These are phyloP conservation scores for Trichoderma reesei DNA, from an alignment of 495 filamentous ascomycete species.

Conservation along the genomic window DNA sequence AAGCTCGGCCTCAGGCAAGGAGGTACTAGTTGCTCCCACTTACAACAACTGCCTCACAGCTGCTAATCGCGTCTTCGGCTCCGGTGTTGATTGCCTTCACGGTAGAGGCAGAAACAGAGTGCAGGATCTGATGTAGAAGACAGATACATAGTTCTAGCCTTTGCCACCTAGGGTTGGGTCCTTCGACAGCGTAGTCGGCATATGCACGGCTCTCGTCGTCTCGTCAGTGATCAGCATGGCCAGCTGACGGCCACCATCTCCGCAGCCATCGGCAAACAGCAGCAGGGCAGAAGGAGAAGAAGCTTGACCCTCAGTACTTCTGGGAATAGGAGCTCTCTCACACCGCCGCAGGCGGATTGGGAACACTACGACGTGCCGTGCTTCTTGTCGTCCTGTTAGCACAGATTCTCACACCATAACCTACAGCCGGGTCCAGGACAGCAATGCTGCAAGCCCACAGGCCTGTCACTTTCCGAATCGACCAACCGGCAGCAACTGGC, in stretches of 20 bases:
- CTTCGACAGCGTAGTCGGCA: background rate
- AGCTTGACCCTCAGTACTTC: background rate
- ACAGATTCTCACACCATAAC: background rate
- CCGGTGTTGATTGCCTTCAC: background rate
- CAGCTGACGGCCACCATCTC: background rate
- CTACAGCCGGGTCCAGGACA: background rate
- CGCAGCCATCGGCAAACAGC: background rate
- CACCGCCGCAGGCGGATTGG: background rate
- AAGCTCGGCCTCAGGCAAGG: background rate
- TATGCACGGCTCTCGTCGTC: background rate
- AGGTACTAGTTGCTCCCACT: background rate
- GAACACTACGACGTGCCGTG: too few species aligned
- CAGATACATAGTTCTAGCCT: background rate
- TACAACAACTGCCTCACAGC: background rate
- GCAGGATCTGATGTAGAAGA: background rate
- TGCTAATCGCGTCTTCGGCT: background rate
- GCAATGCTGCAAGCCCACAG: background rate
- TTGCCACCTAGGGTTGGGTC: background rate
- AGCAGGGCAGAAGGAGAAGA: background rate
- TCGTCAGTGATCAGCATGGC: background rate
- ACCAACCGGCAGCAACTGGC: background rate
- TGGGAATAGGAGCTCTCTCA: constrained; percentile 1
- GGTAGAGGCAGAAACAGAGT: background rate
- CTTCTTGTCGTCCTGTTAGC: background rate
- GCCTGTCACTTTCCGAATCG: background rate